Base-by-base conservation (phyloP, 176 grass and related monocot genomes). In the Eragrostis curvula region DNA sequence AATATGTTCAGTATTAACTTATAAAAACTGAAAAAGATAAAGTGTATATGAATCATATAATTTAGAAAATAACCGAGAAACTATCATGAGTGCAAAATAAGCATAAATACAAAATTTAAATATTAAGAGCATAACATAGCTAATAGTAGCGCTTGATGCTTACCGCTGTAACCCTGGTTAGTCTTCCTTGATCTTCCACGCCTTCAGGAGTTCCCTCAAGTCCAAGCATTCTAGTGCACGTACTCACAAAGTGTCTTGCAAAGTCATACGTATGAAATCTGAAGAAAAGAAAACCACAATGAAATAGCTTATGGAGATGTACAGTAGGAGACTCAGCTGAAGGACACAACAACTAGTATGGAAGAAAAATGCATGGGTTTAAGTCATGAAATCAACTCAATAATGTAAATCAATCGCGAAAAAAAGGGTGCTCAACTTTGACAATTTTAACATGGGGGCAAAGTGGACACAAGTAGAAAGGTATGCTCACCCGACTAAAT, bases 161-260 rank as follows among this genome's bases (percentile, higher is more conserved):
- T 92, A 98, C 96, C 82, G 96, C 96, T 85, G 90, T 90, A 70
- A 98, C 96, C 65, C 96, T 84, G 14, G 96, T 98, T 63, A 98
- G 83, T 74, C 77, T 89, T 75, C 96, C 96, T 89, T 98, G 96
- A 50, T 95, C 93, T 88, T 98, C 96, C 55, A 98, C 96, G 39
- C 96, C 96, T 72, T 98, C 93, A 69, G 93, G 96, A 32, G 96
- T 98, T 21, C 93, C 96, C 89, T 98, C 96, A 57, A 95, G 93
- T 71, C 93, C 96, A 70, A 98, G 90, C 73, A 98, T 98, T 81
- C 96, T 89, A 36, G 96, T 98, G 81, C 93, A 99, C 4, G 93
- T 93, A 43, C 93, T 97, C 71, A 97, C 93, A 66, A 96, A 96
- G 62, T 92, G 93, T 66, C 93, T 96, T 43, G 93, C 93, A 86